Conservation (phyloP, 202 grass and related monocot genomes). For the Schoenoplectus tabernaemontani region DNA sequence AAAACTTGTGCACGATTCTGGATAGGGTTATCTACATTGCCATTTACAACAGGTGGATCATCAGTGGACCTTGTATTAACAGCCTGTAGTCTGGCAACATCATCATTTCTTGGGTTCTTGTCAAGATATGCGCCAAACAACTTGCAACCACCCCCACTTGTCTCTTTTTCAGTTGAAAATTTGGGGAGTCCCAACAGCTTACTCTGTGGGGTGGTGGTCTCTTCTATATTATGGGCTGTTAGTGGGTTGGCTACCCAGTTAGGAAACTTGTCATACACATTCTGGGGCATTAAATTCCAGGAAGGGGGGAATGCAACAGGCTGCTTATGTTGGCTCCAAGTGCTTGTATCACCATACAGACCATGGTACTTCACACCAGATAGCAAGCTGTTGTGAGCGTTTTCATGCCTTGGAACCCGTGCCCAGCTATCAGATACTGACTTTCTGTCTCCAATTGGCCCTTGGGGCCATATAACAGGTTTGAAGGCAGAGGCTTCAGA, state of each 20-base stretch:
- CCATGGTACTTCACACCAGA: conserved; percentile 34
- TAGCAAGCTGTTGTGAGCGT: conserved; percentile 19
- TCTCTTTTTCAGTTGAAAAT: conserved; percentile 16
- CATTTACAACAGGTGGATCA: conserved; percentile 17
- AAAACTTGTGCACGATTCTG: conserved; percentile 30
- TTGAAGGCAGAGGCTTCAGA: conserved; percentile 34
- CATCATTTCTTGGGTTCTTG: conserved; percentile 3
- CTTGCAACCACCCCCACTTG: conserved; percentile 27
- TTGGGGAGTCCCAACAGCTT: conserved; percentile 7
- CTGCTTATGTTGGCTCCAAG: conserved; percentile 47
- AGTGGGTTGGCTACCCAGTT: conserved; percentile 42
- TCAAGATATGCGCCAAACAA: conserved; percentile 38
- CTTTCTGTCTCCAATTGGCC: conserved; percentile 38
- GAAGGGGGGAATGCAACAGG: conserved; percentile 31
- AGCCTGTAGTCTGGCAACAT: background rate
- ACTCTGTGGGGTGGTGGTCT: conserved; percentile 13
- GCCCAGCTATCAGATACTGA: conserved; percentile 47
- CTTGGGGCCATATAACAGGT: conserved; percentile 27
- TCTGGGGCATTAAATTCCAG: conserved; percentile 57
- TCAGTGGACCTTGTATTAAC: conserved; percentile 9
- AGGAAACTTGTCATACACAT: conserved; percentile 37
- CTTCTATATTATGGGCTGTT: conserved; percentile 32
- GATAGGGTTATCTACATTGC: conserved; percentile 34
- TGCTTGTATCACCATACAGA: conserved; percentile 30
- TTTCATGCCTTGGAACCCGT: conserved; percentile 35